Base-by-base conservation (phyloP, 768 basidiomycete genomes). In the Chalciporus sphaerocephalus region DNA sequence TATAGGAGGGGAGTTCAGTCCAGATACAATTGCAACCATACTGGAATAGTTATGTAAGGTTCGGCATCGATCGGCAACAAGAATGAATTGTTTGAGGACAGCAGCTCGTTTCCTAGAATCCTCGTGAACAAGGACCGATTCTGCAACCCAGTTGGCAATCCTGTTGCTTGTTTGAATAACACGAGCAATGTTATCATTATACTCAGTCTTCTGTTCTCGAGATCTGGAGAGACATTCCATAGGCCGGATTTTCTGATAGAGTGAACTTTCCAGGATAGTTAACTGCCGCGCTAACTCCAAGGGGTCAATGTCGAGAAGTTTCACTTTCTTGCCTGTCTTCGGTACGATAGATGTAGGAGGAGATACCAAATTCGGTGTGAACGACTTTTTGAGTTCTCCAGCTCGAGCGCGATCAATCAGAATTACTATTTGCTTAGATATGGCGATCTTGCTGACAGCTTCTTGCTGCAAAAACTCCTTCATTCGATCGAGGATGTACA, bases 21-120 rank as follows among this genome's bases (percentile, higher is more conserved):
- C 95, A 12, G 95, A 95, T 28, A 93, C 84, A 45, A 98, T 88
- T 25, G 93, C 92, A 47, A 92, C 90, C 85, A 98, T 91, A n/a
- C 85, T 89, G 16, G 93, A 94, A 69, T 92, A 97, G 68, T 98
- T 98, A 64, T 94, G 89, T 53, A 97, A 69, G 15, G 69, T 66
- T 37, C 91, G 87, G 64, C 94, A 95, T 23, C 90, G 88, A 52
- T 97, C 92, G 27, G 96, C 95, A 33, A 95, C 75, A 50, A 75
- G 76, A 56, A 99, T 94, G 53, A 97, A 85, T 53, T 96, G 87
- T 62, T 94, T 97, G 42, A 99, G 79, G 37, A 87, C 67, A 12
- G 69, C 65, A 3, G 91, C 92, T 16, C 96, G 83, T 62, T 82
- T 84, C 55, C 86, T 83, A 3, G 87, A 83, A 57, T 95, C 92